Conservation (phyloP, 225 moss, liverwort and hornwort species). For the Polytrichum formosum region DNA sequence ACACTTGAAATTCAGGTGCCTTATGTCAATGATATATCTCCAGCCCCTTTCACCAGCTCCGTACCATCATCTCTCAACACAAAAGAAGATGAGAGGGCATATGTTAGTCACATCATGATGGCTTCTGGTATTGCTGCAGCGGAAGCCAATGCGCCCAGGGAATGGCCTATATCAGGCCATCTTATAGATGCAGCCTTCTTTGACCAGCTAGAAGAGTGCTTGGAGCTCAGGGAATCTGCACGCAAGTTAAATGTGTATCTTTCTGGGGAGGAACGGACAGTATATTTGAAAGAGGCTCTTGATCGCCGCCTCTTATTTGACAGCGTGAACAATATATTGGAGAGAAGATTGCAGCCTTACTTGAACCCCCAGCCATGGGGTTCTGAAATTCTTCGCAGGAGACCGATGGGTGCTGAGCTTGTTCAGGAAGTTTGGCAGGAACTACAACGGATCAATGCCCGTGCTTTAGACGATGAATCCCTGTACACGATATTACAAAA, state of each 20-base stretch:
- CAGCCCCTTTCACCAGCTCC: conserved; percentile 16
- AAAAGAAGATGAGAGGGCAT: conserved; percentile 38
- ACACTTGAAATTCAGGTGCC: conserved; percentile 40
- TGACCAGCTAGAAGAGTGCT: conserved; percentile 39
- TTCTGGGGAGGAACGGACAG: conserved; percentile 43
- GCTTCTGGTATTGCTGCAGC: conserved; percentile 37
- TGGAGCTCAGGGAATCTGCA: conserved; percentile 34
- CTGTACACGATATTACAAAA: conserved; percentile 46
- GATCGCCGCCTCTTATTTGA: conserved; percentile 50
- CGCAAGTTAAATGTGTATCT: conserved; percentile 37
- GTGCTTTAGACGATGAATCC: conserved; percentile 34
- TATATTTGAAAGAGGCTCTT: conserved; percentile 36
- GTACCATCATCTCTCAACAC: conserved; percentile 21
- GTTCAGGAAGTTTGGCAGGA: conserved; percentile 46
- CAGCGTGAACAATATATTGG: conserved; percentile 37
- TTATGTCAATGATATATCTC: conserved; percentile 19
- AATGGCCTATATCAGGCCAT: conserved; percentile 26
- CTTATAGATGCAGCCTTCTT: conserved; percentile 27
- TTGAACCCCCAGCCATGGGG: conserved; percentile 40
- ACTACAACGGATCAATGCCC: conserved; percentile 19
- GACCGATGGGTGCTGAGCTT: conserved; percentile 31
- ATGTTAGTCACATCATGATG: conserved; percentile 38
- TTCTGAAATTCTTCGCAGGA: conserved; percentile 21
- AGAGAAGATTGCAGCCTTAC: conserved; percentile 31
- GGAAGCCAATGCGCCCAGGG: conserved; percentile 18